Evolutionary conservation across 345 rosid species (phyloP).

Genomic region (Hibiscus tridactylites): DNA sequence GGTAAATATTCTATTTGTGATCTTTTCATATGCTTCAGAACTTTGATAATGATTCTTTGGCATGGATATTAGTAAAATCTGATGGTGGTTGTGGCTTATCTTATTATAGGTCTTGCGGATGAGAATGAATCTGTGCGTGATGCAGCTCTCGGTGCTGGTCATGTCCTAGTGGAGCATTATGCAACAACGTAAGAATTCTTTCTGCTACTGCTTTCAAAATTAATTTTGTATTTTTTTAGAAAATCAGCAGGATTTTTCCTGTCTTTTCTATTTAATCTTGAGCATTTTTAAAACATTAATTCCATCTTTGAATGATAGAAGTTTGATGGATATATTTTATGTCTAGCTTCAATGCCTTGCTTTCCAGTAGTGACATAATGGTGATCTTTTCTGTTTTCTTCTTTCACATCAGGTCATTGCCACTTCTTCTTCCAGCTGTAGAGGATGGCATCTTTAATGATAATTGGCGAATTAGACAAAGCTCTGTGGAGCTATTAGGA

Average conservation of each 20-base stretch:
- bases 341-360: neutral
- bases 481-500: slow-evolving; percentile 95
- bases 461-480: slow-evolving; percentile 97
- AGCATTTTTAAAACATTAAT: neutral
- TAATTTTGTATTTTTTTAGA: neutral
- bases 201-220: neutral
- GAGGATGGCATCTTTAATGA: slow-evolving; percentile 98
- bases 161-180: slow-evolving; percentile 94
- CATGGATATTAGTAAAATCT: slow-evolving; percentile 1
- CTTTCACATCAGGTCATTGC: slow-evolving; percentile 59
- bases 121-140: slow-evolving; percentile 99
- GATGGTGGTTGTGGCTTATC: slow-evolving; percentile 16
- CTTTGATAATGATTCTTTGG: neutral
- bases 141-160: slow-evolving; percentile 98
- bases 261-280: neutral
- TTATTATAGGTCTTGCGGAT: slow-evolving; percentile 81
- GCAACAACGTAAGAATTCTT: slow-evolving; percentile 64
- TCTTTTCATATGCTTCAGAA: neutral
- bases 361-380: neutral
- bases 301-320: neutral
- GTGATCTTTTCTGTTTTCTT: neutral
- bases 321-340: neutral
- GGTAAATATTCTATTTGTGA: slow-evolving; percentile 31
- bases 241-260: neutral
- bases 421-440: slow-evolving; percentile 97